Conservation (phyloP, 345 rosid genomes). For the Ailanthus altissimus region DNA sequence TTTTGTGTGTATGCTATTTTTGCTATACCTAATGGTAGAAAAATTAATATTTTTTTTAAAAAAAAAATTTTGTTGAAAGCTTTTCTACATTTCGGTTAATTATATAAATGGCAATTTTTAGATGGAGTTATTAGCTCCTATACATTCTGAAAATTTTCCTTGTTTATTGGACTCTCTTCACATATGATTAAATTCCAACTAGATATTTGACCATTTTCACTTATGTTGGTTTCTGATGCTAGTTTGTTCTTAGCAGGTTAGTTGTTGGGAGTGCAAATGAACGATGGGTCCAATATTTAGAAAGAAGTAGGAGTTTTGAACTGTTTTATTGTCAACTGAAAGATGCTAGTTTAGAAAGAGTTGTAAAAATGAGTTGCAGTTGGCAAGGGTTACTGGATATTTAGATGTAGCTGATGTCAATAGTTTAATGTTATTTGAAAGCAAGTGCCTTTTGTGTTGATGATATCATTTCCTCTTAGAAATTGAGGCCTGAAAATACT, state of each 20-base stretch:
- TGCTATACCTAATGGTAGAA: background rate
- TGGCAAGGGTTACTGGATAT: background rate
- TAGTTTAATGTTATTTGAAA: background rate
- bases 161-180: background rate
- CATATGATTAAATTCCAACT: background rate
- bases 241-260: background rate
- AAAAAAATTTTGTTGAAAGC: background rate
- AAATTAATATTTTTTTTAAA: background rate
- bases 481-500: background rate
- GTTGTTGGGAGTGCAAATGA: background rate
- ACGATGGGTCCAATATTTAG: background rate
- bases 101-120: background rate
- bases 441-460: background rate
- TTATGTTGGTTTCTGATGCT: constrained; percentile 5
- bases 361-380: background rate
- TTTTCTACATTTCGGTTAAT: background rate
- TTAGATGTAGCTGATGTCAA: background rate
- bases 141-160: background rate
- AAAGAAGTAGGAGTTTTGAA: background rate
- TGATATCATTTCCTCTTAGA: background rate
- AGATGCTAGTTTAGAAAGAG: background rate
- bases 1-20: background rate
- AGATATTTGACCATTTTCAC: background rate
- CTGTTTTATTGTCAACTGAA: background rate
- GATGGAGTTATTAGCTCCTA: constrained; percentile 3